These are phyloP conservation scores for Magnolia changhungtana DNA, from an alignment of 164 flowering plant species.

Conservation along the genomic window DNA sequence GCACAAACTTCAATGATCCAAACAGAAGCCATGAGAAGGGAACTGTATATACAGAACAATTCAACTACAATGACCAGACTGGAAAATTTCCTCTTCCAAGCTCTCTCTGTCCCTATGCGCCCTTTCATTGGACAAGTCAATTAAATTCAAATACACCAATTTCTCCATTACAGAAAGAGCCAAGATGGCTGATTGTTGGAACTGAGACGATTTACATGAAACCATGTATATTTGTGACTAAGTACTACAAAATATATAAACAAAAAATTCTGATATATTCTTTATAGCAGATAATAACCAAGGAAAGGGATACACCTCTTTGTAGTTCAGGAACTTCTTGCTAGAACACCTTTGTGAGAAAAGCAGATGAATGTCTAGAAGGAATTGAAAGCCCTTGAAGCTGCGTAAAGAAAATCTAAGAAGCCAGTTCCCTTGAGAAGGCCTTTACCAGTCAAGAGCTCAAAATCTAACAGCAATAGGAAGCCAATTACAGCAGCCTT, in stretches of 20 bases:
- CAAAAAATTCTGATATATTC: too few relatives aligned
- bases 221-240: background rate
- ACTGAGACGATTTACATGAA: background rate
- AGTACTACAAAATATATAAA: background rate
- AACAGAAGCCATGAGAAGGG: too few relatives aligned
- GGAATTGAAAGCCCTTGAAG: slow-evolving; percentile 45
- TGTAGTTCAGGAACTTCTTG: background rate
- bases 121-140: too few relatives aligned
- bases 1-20: too few relatives aligned
- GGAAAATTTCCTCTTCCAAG: too few relatives aligned
- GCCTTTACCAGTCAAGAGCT: slow-evolving; percentile 92
- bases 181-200: background rate
- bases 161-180: too few relatives aligned
- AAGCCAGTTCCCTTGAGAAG: slow-evolving; percentile 91
- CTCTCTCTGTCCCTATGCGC: too few relatives aligned
- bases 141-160: too few relatives aligned
- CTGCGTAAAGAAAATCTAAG: slow-evolving; percentile 80
- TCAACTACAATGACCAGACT: too few relatives aligned
- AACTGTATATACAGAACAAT: too few relatives aligned
- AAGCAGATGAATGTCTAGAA: slow-evolving; percentile 20
- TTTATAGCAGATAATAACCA: background rate
- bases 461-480: slow-evolving; percentile 78
- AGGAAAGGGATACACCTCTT: background rate
- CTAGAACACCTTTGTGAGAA: background rate
- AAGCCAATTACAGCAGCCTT: slow-evolving; percentile 89